Base-by-base conservation (phyloP, 2,329 filamentous ascomycete species). In the Colletotrichum cereale region DNA sequence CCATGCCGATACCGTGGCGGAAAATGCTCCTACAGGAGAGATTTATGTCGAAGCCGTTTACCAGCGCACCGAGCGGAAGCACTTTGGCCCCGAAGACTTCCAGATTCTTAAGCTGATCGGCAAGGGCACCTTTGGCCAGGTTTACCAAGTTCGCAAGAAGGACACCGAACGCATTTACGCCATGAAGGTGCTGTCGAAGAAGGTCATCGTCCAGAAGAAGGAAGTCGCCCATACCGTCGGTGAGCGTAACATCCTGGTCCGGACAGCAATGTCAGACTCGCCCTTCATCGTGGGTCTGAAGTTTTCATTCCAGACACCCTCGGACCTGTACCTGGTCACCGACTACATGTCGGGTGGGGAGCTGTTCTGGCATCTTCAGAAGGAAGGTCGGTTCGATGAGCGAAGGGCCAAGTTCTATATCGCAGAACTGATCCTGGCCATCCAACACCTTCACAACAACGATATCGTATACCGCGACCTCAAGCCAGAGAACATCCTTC, bases 331-430 rank as follows among this genome's bases (percentile, higher is more conserved):
- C 80, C 87, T 99, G n/a, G 96, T 99, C 18, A 98, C 96, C 6
- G 96, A 98, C 80, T 99, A 98, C 85, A 98, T 99, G 96, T 99
- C 96, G 21, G 96, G 96, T 48, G 96, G 96, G 69, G 96, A 99
- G 82, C 87, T 99, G 1, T 99, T 99, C 83, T 99, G 96, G 96
- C 96, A 99, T 85, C 84, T 99, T 70, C 96, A 99, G 80, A 97
- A 97, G 79, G 96, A 98, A 80, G 96, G 96, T 62, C 92, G 96
- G 38, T 99, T 99, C 81, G 92, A 96, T 75, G 96, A 98, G 84
- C 93, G 91, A 77, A 91, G 96, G 31, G 96, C 96, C 75, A 98
- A 98, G 83, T 99, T 99, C 81, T 99, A 99, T 84, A 98, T 98
- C 80, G 96, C 96, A 21, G 96, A 99, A 82, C 89, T 99, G 73